Conservation (phyloP, 2,329 filamentous ascomycete genomes). For the Ophiosphaerella korrae region DNA sequence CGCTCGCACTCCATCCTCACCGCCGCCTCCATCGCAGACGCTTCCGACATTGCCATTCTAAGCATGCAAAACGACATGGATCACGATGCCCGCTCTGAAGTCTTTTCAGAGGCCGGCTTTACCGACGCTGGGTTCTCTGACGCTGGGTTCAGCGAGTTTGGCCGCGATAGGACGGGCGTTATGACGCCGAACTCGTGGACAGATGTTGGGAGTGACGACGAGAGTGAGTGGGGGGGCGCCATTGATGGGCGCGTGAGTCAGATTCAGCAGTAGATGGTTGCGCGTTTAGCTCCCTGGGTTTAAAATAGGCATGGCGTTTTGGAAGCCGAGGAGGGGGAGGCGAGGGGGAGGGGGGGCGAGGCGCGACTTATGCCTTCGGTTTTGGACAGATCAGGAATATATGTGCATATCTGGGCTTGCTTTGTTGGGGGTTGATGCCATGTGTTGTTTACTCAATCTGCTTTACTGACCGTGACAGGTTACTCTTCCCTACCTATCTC, state of each 20-base stretch:
- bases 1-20: conserved; percentile 27
- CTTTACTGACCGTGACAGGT: no score
- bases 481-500: no score
- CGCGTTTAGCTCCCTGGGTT: background rate
- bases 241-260: conserved; percentile 35
- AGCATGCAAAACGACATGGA: conserved; percentile 43
- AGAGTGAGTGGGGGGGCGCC: conserved; percentile 45
- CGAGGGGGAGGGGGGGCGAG: no score
- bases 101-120: conserved; percentile 43
- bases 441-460: no score
- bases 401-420: no score
- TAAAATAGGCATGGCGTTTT: background rate
- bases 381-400: no score
- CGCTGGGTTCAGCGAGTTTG: conserved; percentile 39
- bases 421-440: no score
- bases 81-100: conserved; percentile 42
- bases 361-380: no score
- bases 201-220: conserved; percentile 48
- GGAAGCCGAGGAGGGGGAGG: no score
- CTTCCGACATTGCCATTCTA: conserved; percentile 42
- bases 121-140: conserved; percentile 44
- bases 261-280: conserved; percentile 27
- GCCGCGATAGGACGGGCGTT: conserved; percentile 31
- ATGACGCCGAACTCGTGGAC: conserved; percentile 48
- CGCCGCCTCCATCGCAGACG: conserved; percentile 37